phyloP scores from a whole-genome alignment of 148 eudicot species.

The Dianthus caryophyllus region DNA sequence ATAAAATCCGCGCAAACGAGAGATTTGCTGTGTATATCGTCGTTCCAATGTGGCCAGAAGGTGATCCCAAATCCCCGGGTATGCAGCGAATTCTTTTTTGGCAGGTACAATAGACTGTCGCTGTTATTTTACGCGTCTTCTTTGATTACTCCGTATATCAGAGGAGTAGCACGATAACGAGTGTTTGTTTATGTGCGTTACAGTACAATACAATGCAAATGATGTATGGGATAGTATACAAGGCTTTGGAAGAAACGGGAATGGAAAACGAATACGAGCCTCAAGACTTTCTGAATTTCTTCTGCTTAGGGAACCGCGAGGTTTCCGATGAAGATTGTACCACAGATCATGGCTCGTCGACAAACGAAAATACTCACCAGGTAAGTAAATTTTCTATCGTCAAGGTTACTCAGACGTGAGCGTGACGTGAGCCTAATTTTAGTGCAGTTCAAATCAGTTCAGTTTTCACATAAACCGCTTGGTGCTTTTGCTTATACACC shows the following conservation, averaged over 20 bases:
- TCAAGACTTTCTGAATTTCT: conserved; percentile 83
- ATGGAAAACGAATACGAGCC: conserved; percentile 59
- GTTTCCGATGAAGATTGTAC: conserved; percentile 26
- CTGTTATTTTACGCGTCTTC: neutral
- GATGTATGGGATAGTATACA: conserved; percentile 80
- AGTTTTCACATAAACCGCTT: neutral
- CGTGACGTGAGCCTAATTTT: neutral
- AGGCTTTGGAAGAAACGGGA: conserved; percentile 72
- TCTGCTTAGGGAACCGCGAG: conserved; percentile 86
- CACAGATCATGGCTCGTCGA: conserved; percentile 1
- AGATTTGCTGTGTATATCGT: conserved; percentile 77
- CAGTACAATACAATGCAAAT: conserved; percentile 95
- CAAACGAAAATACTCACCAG: conserved; percentile 43
- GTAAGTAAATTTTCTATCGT: conserved; percentile 36
- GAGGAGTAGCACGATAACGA: too few species aligned
- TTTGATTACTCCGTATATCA: too few species aligned
- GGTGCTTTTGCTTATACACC: neutral
- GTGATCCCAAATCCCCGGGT: conserved; percentile 61
- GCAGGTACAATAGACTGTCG: conserved; percentile 52
- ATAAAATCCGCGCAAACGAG: conserved; percentile 69
- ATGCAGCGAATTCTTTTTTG: conserved; percentile 85
- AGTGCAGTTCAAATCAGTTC: too few species aligned
- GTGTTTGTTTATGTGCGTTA: conserved; percentile 12
- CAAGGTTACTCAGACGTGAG: neutral
- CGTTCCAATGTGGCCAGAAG: conserved; percentile 99